Base-by-base conservation (phyloP, 345 rosid genomes). In the Bruguiera gymnorhiza region DNA sequence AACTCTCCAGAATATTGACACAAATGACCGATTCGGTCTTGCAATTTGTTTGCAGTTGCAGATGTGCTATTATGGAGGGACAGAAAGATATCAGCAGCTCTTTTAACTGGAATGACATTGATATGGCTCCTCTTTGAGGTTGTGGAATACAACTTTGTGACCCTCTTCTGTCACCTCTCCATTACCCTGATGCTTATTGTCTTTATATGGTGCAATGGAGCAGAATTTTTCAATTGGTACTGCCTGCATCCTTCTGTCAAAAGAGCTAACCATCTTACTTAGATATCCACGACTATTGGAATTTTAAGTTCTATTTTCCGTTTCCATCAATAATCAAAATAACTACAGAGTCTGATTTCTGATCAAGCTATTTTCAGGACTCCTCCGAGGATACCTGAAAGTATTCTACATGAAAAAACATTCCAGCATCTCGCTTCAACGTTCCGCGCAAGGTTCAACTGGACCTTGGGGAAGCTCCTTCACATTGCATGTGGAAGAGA, bases 121-220 rank as follows among this genome's bases (percentile, higher is more conserved):
- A 71, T 92, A 50, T 95, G 99, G 99, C 81, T 86, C 68, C 85
- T 95, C n/a, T 84, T 92, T 72, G 98, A 92, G 84, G 92, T 95
- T 51, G 90, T 53, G 0, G 94, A 90, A 73, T 92, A 92, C 87
- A 92, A 82, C 69, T 85, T 95, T 52, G 88, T 92, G 9, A 90
- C 99, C 66, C 73, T 95, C 36, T 4, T 90, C 20, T 87, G 89
- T 70, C 96, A 95, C 80, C 56, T 83, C 64, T 81, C 84, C 69
- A 90, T 95, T 73, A 77, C 91, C 5, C 37, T 80, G 1, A 88
- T 95, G 89, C 98, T 95, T 63, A 59, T 78, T 48, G 69, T 83
- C 81, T 92, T 92, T 85, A 84, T 90, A 57, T 92, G 94, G 92
- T 75, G 71, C 69, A 77, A 65, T 8, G 76, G 71, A 48, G 89